These are phyloP conservation scores for Huntiella abstrusa DNA, from an alignment of 2,329 filamentous ascomycete genomes.

Conservation along the genomic window DNA sequence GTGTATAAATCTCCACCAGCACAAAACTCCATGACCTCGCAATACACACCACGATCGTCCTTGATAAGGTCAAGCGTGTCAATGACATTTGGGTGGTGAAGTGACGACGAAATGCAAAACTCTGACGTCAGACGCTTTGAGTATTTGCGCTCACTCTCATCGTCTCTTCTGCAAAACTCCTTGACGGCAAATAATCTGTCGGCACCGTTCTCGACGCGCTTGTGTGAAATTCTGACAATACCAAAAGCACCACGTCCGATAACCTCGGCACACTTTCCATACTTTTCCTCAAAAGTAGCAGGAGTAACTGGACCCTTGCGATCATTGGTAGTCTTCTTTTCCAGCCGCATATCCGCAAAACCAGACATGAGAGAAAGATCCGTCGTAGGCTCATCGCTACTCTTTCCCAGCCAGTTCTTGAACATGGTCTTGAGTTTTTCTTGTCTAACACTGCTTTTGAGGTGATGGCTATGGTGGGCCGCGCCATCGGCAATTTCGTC, in stretches of 20 bases:
- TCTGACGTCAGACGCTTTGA: conserved; percentile 93
- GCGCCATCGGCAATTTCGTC: conserved; percentile 44
- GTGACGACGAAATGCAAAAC: conserved; percentile 93
- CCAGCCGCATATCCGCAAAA: conserved; percentile 72
- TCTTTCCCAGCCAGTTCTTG: conserved; percentile 68
- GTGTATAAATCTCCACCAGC: conserved; percentile 93
- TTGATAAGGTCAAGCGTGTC: conserved; percentile 90
- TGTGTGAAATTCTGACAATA: conserved; percentile 94
- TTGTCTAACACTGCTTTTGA: conserved; percentile 78
- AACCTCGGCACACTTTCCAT: conserved; percentile 95
- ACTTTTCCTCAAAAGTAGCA: conserved; percentile 71
- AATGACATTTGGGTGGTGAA: conserved; percentile 94
- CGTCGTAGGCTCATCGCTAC: conserved; percentile 56
- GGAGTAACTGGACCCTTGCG: conserved; percentile 31
- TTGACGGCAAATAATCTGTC: conserved; percentile 96
- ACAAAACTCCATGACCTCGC: conserved; percentile 99
- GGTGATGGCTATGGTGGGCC: conserved; percentile 76
- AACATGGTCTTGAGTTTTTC: conserved; percentile 91
- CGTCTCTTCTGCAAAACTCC: conserved; percentile 84
- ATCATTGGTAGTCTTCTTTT: conserved; percentile 11
- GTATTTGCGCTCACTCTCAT: conserved; percentile 93
- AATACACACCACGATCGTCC: conserved; percentile 92
- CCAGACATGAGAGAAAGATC: conserved; percentile 84
- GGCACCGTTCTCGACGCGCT: conserved; percentile 64
- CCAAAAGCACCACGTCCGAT: conserved; percentile 93